These are phyloP conservation scores for Dittrichia graveolens DNA, from an alignment of 129 eudicot genomes.

Conservation along the genomic window DNA sequence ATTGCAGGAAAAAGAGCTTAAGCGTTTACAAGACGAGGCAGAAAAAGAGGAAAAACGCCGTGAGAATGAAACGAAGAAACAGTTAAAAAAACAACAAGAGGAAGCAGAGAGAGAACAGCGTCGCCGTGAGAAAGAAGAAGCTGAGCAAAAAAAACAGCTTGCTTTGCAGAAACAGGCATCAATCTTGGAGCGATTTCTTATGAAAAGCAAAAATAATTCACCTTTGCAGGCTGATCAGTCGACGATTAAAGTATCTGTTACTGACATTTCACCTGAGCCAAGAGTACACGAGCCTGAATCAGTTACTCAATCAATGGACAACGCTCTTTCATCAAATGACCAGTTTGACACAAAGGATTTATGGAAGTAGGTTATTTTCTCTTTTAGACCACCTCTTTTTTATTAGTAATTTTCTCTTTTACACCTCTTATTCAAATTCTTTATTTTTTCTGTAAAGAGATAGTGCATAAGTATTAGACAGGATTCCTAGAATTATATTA, in stretches of 20 bases:
- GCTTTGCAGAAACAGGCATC: conserved; percentile 89
- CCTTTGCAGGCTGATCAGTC: conserved; percentile 46
- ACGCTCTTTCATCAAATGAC: conserved; percentile 44
- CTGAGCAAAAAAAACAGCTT: conserved; percentile 66
- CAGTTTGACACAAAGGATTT: conserved; percentile 44
- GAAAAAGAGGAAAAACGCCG: conserved; percentile 82
- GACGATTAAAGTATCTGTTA: conserved; percentile 22
- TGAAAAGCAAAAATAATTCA: conserved; percentile 51
- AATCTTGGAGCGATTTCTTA: conserved; percentile 77
- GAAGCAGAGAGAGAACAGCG: conserved; percentile 74
- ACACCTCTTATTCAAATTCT: too few species aligned
- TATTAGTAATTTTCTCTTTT: too few species aligned
- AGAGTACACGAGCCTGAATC: conserved; percentile 35
- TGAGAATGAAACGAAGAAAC: conserved; percentile 67
- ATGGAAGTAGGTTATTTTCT: conserved; percentile 59
- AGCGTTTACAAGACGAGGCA: conserved; percentile 82
- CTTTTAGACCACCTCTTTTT: too few species aligned
- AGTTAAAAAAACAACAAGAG: conserved; percentile 76
- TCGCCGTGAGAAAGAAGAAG: conserved; percentile 82
- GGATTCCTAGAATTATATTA: too few species aligned
- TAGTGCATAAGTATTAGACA: too few species aligned
- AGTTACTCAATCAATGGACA: conserved; percentile 60
- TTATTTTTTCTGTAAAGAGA: too few species aligned
- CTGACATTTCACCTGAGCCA: conserved; percentile 30
- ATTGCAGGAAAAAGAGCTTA: conserved; percentile 84